Evolutionary conservation across 495 filamentous ascomycete genomes (phyloP).

Genomic region (Aspergillus coremiiformis): DNA sequence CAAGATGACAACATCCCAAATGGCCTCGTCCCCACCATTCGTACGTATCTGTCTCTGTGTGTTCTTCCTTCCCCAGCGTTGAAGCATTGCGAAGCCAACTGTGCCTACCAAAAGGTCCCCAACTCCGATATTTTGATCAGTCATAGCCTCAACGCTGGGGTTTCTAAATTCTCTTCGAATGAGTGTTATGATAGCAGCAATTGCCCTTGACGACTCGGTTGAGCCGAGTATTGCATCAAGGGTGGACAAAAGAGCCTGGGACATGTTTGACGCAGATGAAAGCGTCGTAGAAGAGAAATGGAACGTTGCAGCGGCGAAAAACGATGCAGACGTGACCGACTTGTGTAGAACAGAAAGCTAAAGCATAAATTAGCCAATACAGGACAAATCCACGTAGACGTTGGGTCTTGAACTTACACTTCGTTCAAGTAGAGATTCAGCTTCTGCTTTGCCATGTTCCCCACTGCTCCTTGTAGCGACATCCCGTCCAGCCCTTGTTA

Average conservation of each 20-base stretch:
- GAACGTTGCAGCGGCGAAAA: slow-evolving; percentile 64
- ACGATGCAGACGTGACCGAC: slow-evolving; percentile 57
- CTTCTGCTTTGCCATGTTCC: slow-evolving; percentile 51
- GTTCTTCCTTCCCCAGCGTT: slow-evolving; percentile 56
- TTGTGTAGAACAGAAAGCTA: slow-evolving; percentile 54
- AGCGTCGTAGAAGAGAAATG: slow-evolving; percentile 59
- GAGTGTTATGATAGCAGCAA: slow-evolving; percentile 68
- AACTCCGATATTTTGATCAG: slow-evolving; percentile 54
- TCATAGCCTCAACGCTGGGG: slow-evolving; percentile 47
- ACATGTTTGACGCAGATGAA: slow-evolving; percentile 52
- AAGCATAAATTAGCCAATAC: slow-evolving; percentile 4
- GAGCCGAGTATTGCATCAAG: slow-evolving; percentile 70
- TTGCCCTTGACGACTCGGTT: slow-evolving; percentile 73
- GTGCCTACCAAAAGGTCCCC: slow-evolving; percentile 59
- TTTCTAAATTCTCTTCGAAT: slow-evolving; percentile 65
- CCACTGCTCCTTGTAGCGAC: slow-evolving; percentile 47
- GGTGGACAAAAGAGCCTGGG: slow-evolving; percentile 56
- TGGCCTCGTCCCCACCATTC: slow-evolving; percentile 50
- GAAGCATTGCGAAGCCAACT: slow-evolving; percentile 64
- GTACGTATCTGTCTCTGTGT: slow-evolving; percentile 49
- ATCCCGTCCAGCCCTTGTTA: slow-evolving; percentile 63
- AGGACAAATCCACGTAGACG: not conserved
- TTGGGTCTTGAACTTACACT: slow-evolving; percentile 34
- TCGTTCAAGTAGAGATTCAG: slow-evolving; percentile 54
- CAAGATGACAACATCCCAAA: slow-evolving; percentile 76